Evolutionary conservation across 441 rosid species (phyloP).

Genomic region (Breynia disticha): DNA sequence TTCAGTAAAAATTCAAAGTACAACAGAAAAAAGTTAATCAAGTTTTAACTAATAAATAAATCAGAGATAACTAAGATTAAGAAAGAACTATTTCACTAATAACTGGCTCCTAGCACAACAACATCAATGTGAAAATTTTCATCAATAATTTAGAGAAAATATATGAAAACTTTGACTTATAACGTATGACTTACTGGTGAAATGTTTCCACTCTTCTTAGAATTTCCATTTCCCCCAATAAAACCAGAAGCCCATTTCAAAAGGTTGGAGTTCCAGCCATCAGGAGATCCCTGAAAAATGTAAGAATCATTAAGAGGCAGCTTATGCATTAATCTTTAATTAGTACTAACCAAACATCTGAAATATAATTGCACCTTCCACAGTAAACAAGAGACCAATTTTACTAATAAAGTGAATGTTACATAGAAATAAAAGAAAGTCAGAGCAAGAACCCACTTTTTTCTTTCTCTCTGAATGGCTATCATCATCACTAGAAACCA

Average conservation of each 20-base stretch:
- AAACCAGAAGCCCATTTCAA: conserved; percentile 94
- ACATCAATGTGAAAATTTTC: background rate
- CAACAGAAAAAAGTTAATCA: too few species aligned
- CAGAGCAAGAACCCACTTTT: conserved; percentile 33
- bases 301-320: background rate
- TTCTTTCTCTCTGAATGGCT: conserved; percentile 33
- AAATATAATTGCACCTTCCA: too few species aligned
- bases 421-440: too few species aligned
- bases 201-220: conserved; percentile 35
- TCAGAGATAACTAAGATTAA: too few species aligned
- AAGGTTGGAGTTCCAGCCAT: conserved; percentile 82
- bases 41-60: too few species aligned
- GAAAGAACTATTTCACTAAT: too few species aligned
- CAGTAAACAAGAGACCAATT: too few species aligned
- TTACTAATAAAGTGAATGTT: too few species aligned
- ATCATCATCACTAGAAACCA: conserved; percentile 60
- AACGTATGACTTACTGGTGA: conserved; percentile 28
- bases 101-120: background rate
- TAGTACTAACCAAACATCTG: too few species aligned
- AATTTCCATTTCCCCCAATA: conserved; percentile 60
- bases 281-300: conserved; percentile 35
- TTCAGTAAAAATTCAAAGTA: too few species aligned
- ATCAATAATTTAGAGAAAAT: background rate
- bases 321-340: background rate
- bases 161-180: background rate